phyloP scores from a whole-genome alignment of 441 rosid genomes.

The Brassica balearica region DNA sequence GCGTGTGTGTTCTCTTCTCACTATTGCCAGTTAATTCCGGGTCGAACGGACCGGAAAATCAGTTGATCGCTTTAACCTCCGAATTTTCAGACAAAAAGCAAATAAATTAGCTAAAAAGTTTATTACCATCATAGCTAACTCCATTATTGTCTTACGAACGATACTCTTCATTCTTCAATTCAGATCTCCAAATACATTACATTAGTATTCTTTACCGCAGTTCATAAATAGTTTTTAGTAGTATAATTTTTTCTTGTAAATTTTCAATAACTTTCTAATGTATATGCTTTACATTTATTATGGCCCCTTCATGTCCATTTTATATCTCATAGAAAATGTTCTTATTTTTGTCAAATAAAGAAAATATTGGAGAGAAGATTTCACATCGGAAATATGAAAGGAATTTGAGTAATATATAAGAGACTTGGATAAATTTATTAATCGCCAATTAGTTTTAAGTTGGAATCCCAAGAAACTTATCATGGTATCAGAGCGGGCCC shows the following conservation, averaged over 20 bases:
- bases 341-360: background rate
- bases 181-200: background rate
- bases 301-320: conserved; percentile 14
- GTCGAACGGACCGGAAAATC: conserved; percentile 37
- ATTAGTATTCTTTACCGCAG: background rate
- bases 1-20: conserved; percentile 18
- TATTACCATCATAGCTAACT: background rate
- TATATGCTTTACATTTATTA: conserved; percentile 2
- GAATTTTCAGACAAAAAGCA: conserved; percentile 25
- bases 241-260: background rate
- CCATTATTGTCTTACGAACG: conserved; percentile 3
- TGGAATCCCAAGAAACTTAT: too few relatives aligned
- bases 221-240: background rate
- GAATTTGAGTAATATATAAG: too few relatives aligned
- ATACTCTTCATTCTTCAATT: background rate
- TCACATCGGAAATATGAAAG: too few relatives aligned
- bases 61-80: conserved; percentile 39
- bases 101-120: conserved; percentile 3
- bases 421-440: too few relatives aligned
- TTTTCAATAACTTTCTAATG: background rate
- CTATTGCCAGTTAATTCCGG: conserved; percentile 40
- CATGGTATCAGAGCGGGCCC: too few relatives aligned
- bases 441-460: too few relatives aligned
- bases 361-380: too few relatives aligned
- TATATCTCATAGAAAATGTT: background rate